A percentile compares a stretch with the other conserved stretches of the same genome.
phyloP scores from a whole-genome alignment of 352 stramenopile genomes.

The Thalassiosira hispida region DNA sequence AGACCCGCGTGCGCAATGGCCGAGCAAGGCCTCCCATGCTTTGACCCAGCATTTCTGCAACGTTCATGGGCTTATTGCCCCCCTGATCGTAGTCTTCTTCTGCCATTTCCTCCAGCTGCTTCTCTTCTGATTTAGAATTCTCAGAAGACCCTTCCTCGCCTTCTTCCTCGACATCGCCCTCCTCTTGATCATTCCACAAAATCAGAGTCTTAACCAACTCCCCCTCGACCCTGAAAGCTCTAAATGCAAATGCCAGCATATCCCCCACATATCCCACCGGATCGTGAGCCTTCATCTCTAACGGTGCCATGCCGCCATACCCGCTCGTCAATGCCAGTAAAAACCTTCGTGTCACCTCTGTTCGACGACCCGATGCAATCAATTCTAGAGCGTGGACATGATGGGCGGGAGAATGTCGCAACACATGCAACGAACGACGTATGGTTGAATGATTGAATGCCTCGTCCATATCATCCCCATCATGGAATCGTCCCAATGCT shows the following conservation, averaged over 20 bases:
- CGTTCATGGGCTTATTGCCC: constrained; percentile 55
- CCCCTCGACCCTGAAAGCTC: constrained; percentile 71
- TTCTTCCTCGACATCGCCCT: constrained; percentile 16
- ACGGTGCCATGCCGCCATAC: constrained; percentile 66
- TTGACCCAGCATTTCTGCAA: constrained; percentile 62
- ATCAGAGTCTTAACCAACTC: constrained; percentile 69
- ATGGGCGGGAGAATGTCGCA: constrained; percentile 74
- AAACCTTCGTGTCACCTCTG: constrained; percentile 74
- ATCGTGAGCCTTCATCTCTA: constrained; percentile 84
- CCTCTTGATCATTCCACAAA: constrained; percentile 31
- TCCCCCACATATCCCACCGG: constrained; percentile 80
- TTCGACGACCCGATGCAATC: constrained; percentile 61
- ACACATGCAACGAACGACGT: constrained; percentile 52
- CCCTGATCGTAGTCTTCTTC: constrained; percentile 16
- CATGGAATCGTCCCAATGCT: constrained; percentile 33
- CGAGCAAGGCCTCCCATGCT: constrained; percentile 76
- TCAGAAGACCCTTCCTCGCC: background rate
- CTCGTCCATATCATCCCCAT: constrained; percentile 74
- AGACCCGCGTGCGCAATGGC: constrained; percentile 74
- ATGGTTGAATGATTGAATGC: constrained; percentile 68
- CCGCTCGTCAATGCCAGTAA: constrained; percentile 78
- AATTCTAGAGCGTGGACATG: constrained; percentile 76
- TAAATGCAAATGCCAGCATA: constrained; percentile 84
- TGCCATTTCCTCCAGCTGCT: background rate
- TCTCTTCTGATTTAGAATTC: background rate